Conservation (phyloP, 495 filamentous ascomycete genomes). For the Achaetomiella virescens region DNA sequence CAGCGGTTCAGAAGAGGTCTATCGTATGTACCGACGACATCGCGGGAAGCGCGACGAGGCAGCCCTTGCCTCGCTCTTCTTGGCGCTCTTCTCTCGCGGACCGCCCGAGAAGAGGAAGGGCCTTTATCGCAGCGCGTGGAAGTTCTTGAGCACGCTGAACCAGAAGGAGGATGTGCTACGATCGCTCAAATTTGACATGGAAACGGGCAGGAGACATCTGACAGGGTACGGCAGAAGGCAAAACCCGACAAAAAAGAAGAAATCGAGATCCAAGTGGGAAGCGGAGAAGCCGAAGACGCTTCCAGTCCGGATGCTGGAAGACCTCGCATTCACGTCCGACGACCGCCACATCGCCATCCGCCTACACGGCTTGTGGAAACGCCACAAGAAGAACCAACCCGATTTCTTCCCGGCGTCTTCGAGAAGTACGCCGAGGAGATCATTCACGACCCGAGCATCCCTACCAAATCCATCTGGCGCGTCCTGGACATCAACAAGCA, state of each 20-base stretch:
- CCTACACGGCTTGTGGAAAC: constrained; percentile 17
- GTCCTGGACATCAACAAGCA: constrained; percentile 18
- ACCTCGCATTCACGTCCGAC: constrained; percentile 4
- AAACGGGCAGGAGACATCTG: neutral
- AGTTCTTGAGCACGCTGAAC: constrained; percentile 13
- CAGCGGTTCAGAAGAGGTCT: neutral
- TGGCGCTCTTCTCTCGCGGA: constrained; percentile 14
- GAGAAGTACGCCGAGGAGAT: constrained; percentile 16
- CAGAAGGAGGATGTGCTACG: constrained; percentile 11
- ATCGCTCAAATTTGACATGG: constrained; percentile 10
- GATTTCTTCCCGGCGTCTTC: constrained; percentile 19
- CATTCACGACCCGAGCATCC: constrained; percentile 17
- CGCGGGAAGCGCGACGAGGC: constrained; percentile 10
- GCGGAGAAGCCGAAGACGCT: neutral
- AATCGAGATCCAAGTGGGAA: too few relatives aligned
- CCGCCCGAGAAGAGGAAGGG: neutral
- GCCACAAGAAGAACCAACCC: neutral
- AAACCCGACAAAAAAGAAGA: too few relatives aligned
- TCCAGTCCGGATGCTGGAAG: constrained; percentile 8
- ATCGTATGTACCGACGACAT: constrained; percentile 1
- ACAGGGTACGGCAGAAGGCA: too few relatives aligned
- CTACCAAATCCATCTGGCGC: constrained; percentile 20
- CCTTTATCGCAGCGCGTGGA: constrained; percentile 17
- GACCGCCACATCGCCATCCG: constrained; percentile 17
- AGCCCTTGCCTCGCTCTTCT: constrained; percentile 24